Evolutionary conservation across 345 rosid genomes (phyloP), one percentile per base, ranked within the genome.

Genomic region (Brassica napus): DNA sequence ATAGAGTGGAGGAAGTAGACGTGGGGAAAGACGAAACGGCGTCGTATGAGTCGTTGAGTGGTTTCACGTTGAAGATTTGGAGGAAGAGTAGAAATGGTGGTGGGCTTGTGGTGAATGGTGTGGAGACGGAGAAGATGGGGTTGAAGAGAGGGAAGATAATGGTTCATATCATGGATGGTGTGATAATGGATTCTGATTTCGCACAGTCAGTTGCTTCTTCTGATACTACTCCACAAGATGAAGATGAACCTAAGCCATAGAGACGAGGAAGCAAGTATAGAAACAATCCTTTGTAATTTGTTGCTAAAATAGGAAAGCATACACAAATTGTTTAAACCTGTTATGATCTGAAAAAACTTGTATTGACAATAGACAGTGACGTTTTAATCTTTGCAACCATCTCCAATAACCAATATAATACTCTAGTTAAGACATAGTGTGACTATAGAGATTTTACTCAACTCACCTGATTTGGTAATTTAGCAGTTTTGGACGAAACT

Each of bases 101-200:
- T 35, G 85, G 76, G 84, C 62, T 94, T 10, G 63, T 85, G 3
- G 97, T 92, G 15, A 89, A 92, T 47, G 82, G 91, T 30, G 82
- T 91, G 12, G 83, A 75, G 70, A 86, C 93, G 0, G 86, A 86
- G 75, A 85, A 68, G 71, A 72, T 87, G 65, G 92, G 89, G 58
- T 18, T 87, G 55, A 79, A 55, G 85, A 86, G 78, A 79, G 83
- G 86, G 79, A 86, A 87, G 86, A 80, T 86, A 23, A 63, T 83
- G 1, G 83, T 83, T 31, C 94, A 92, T 47, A 10, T 81, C 2
- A 90, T 92, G 88, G 88, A 92, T 85, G 97, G 97, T 16, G 92
- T 88, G 4, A 21, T 92, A 8, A 90, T 92, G 98, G 97, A 94
- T 81, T 86, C 94, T 15, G 93, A 90, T 67, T 94, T 92, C 55